These are phyloP conservation scores for Pluteus cervinus DNA, from an alignment of 768 basidiomycete species.

Conservation along the genomic window DNA sequence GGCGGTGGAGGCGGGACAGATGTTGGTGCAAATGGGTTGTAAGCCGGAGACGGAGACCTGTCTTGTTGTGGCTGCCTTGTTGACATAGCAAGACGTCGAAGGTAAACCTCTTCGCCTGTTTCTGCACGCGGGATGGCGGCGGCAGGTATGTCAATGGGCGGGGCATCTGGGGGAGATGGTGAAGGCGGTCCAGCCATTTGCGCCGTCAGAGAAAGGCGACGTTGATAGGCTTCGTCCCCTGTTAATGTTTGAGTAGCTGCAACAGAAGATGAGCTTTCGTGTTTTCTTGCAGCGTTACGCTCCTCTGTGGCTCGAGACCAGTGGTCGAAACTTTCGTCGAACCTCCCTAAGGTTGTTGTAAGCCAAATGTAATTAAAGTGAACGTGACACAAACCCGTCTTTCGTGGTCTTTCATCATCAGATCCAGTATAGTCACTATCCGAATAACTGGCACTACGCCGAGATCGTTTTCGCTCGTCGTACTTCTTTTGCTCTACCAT, in stretches of 20 bases:
- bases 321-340: slow-evolving; percentile 42
- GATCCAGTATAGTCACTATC: slow-evolving; percentile 59
- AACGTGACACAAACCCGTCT: slow-evolving; percentile 45
- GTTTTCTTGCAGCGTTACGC: slow-evolving; percentile 12
- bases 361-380: background rate
- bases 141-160: slow-evolving; percentile 6
- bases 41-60: slow-evolving; percentile 20
- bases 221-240: slow-evolving; percentile 78
- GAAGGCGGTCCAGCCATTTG: slow-evolving; percentile 17
- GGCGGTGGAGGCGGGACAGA: slow-evolving; percentile 38
- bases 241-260: slow-evolving; percentile 42
- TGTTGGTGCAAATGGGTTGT: slow-evolving; percentile 15
- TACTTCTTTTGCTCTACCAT: slow-evolving; percentile 52
- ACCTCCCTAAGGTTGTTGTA: slow-evolving; percentile 33
- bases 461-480: slow-evolving; percentile 52
- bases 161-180: slow-evolving; percentile 1
- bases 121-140: slow-evolving; percentile 21
- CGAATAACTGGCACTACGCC: slow-evolving; percentile 55
- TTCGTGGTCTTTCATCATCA: slow-evolving; percentile 63
- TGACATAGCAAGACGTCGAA: slow-evolving; percentile 56
- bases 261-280: slow-evolving; percentile 22
- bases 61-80: slow-evolving; percentile 24
- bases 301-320: slow-evolving; percentile 51
- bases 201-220: slow-evolving; percentile 66
- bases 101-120: slow-evolving; percentile 66